These are phyloP conservation scores for Nissolia schottii DNA, from an alignment of 306 rosid genomes.

Conservation along the genomic window DNA sequence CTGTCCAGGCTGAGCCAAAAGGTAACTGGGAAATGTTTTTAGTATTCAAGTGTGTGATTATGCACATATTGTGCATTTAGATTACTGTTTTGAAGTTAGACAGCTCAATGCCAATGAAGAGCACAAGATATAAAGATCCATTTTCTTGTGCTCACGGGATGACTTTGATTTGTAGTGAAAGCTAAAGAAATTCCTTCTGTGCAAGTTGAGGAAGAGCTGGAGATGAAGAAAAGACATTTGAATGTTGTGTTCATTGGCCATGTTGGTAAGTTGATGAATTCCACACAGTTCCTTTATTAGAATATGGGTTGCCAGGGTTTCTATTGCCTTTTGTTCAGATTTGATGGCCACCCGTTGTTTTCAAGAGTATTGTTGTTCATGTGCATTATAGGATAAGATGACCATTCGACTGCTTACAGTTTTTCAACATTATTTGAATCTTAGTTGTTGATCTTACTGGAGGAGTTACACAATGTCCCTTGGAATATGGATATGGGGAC, in stretches of 20 bases:
- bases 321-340: neutral
- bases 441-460: slow-evolving; percentile 5
- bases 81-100: slow-evolving; percentile 1
- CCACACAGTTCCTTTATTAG: neutral
- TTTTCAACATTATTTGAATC: neutral
- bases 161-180: slow-evolving; percentile 39
- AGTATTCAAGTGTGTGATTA: neutral
- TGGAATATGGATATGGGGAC: too few relatives aligned
- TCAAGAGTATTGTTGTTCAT: neutral
- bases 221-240: slow-evolving; percentile 63
- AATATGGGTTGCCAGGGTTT: neutral
- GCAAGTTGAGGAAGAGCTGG: slow-evolving; percentile 36
- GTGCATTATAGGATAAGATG: slow-evolving; percentile 7
- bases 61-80: neutral
- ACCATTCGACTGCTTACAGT: neutral
- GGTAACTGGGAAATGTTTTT: slow-evolving; percentile 34
- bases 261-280: slow-evolving; percentile 65
- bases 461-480: neutral
- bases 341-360: neutral
- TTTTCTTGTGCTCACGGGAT: slow-evolving; percentile 28
- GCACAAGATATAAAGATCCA: neutral
- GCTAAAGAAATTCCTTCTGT: slow-evolving; percentile 39
- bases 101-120: neutral
- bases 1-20: slow-evolving; percentile 46
- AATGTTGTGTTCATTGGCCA: slow-evolving; percentile 96